Conservation (phyloP, 2,329 filamentous ascomycete species). For the Dothiorella sarmentorum region DNA sequence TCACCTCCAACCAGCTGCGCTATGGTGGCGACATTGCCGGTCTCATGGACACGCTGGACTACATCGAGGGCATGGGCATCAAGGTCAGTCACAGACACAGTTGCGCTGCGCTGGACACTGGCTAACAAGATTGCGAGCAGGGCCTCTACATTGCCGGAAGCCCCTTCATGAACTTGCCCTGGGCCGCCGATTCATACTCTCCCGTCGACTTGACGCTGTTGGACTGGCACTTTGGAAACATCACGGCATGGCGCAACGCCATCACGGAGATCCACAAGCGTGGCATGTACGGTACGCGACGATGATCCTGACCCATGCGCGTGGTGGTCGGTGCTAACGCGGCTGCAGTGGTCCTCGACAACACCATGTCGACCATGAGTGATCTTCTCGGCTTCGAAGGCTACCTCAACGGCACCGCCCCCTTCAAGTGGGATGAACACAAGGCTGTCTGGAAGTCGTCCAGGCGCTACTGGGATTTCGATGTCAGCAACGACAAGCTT, state of each 20-base stretch:
- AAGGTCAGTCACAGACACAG: conserved; percentile 43
- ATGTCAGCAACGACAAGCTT: conserved; percentile 48
- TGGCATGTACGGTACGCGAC: conserved; percentile 54
- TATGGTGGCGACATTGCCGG: conserved; percentile 61
- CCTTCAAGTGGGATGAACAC: conserved; percentile 49
- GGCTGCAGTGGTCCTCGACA: conserved; percentile 55
- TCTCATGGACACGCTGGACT: conserved; percentile 59
- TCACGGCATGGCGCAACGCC: conserved; percentile 55
- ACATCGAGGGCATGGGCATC: conserved; percentile 62
- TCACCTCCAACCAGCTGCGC: conserved; percentile 59
- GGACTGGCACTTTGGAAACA: conserved; percentile 60
- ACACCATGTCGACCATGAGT: conserved; percentile 63
- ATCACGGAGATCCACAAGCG: conserved; percentile 59
- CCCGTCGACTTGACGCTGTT: conserved; percentile 61
- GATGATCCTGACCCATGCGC: conserved; percentile 5
- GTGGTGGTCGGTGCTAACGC: conserved; percentile 3
- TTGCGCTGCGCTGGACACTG: conserved; percentile 14
- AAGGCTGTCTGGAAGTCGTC: conserved; percentile 55
- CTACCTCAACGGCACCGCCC: conserved; percentile 56
- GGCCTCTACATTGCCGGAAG: conserved; percentile 62
- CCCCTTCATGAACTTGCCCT: conserved; percentile 62
- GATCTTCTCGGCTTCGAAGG: conserved; percentile 62
- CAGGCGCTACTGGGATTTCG: conserved; percentile 58
- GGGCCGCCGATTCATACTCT: conserved; percentile 59
- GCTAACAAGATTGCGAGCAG: conserved; percentile 33